Evolutionary conservation across 352 stramenopile species (phyloP), one percentile per base, ranked within the genome.

Genomic region (Poterioochromonas sp.): DNA sequence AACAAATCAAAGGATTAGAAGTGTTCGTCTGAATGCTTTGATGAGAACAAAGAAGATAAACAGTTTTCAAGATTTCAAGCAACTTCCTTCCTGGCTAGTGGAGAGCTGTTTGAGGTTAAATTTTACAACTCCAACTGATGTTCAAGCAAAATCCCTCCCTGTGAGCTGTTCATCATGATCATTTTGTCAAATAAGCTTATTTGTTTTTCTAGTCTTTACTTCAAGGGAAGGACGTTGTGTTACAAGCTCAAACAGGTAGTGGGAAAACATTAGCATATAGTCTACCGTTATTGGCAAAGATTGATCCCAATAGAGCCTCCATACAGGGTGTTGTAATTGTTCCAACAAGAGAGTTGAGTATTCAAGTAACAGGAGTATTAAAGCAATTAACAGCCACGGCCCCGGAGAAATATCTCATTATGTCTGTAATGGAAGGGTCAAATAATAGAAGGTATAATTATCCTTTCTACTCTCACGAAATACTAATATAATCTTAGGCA

Each of bases 201-300:
- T 53, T 20, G 12, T 39, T 35, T 68, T 8, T 68, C 5, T 29
- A 71, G 60, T 3, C 92, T n/a, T 97, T 99, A 79, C 99, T 99
- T 94, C 91, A 89, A 0, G 96, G 96, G 15, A 87, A 95, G 43
- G 96, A 99, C 84, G 77, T 43, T 64, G 74, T 85, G n/a, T 29
- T 85, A 83, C 40, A 94, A 93, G 93, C 93, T 65, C 94, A 98
- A 87, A 99, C 95, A 0, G 95, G 95, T 39, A 96, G 88, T 0
- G 95, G 95, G 0, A 99, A 99, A 86, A 99, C 94, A 11, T 87
- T 98, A 37, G 91, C 94, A 0, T 99, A 98, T 84, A 89, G 95
- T 22, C 80, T 97, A 73, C 95, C 95, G 26, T 90, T 97, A 83
- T 81, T 91, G 73, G 77, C 90, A 43, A 62, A 49, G 54, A 41